These are phyloP conservation scores for Zancudomyces culisetae DNA, from an alignment of 371 early-diverging fungal genomes.

Conservation along the genomic window DNA sequence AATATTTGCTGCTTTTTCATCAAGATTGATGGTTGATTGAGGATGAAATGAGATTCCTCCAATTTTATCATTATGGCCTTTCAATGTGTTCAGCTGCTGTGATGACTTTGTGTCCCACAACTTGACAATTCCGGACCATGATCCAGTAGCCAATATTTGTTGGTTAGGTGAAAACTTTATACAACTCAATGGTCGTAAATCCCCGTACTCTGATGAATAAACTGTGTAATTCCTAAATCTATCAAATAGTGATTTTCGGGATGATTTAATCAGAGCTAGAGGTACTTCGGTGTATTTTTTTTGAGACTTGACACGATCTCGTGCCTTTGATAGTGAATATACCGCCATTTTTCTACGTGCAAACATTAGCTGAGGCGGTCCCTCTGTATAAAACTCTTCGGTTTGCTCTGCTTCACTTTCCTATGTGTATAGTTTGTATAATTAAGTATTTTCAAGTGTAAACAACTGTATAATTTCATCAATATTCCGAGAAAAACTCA, in stretches of 20 bases:
- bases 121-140: conserved; percentile 70
- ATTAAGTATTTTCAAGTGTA: background rate
- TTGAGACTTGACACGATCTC: conserved; percentile 44
- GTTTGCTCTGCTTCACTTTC: conserved; percentile 27
- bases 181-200: conserved; percentile 70
- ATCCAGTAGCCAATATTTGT: conserved; percentile 52
- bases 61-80: conserved; percentile 68
- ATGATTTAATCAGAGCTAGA: conserved; percentile 37
- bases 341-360: conserved; percentile 52
- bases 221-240: no score
- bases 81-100: conserved; percentile 31
- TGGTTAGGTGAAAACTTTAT: conserved; percentile 68
- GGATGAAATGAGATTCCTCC: conserved; percentile 84
- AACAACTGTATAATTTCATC: background rate
- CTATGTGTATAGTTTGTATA: conserved; percentile 11
- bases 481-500: no score
- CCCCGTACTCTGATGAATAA: conserved; percentile 74
- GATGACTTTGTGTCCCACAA: conserved; percentile 71
- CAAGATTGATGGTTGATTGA: conserved; percentile 39
- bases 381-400: conserved; percentile 80
- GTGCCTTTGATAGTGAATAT: conserved; percentile 63
- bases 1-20: conserved; percentile 44
- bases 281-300: conserved; percentile 45
- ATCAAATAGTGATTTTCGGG: no score
- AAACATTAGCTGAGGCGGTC: conserved; percentile 41